Conservation (phyloP, 495 filamentous ascomycete genomes). For the Xanthoparmelia taractica region DNA sequence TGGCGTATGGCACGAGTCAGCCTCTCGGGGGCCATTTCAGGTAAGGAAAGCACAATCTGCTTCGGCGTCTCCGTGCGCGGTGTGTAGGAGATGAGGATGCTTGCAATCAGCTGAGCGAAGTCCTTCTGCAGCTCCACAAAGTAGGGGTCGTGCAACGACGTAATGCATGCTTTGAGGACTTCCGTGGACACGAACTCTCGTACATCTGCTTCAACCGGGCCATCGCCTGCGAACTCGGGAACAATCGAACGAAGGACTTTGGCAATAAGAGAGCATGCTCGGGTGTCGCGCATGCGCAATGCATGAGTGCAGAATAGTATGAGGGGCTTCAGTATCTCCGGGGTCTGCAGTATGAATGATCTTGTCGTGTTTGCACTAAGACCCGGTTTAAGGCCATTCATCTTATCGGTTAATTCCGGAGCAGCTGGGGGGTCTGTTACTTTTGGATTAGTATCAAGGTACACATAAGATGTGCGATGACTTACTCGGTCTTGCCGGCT, state of each 20-base stretch:
- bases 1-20: constrained; percentile 55
- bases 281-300: constrained; percentile 81
- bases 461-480: constrained; percentile 4
- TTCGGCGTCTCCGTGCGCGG: constrained; percentile 48
- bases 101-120: constrained; percentile 76
- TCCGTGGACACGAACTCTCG: constrained; percentile 86
- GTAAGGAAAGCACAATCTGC: constrained; percentile 48
- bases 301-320: constrained; percentile 87
- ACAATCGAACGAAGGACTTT: constrained; percentile 77
- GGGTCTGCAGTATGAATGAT: constrained; percentile 62
- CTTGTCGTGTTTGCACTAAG: constrained; percentile 11
- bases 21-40: constrained; percentile 51
- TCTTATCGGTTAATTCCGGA: constrained; percentile 7
- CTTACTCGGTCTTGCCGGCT: constrained; percentile 57
- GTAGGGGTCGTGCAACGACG: constrained; percentile 86
- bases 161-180: constrained; percentile 73
- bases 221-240: constrained; percentile 60
- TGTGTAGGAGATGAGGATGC: constrained; percentile 69
- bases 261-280: constrained; percentile 78
- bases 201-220: constrained; percentile 56
- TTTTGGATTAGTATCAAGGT: not conserved
- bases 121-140: constrained; percentile 97
- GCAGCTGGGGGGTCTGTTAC: constrained; percentile 12
- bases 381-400: not conserved
- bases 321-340: constrained; percentile 73